phyloP scores from a whole-genome alignment of 2,329 filamentous ascomycete genomes.

The Rasamsonia emersonii region DNA sequence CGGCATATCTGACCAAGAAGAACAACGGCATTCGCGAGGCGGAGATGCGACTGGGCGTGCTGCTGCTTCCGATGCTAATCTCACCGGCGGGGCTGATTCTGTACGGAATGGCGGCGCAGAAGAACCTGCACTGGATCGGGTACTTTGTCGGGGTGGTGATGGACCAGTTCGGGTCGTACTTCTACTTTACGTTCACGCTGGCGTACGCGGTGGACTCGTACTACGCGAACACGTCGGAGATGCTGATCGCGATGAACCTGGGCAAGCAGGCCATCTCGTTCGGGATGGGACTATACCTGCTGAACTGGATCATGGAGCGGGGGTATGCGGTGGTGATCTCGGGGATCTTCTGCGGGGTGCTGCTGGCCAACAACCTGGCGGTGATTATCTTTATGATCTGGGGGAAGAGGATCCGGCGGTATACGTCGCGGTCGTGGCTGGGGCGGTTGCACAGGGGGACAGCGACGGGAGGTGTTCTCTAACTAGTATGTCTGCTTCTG shows the following conservation, averaged over 20 bases:
- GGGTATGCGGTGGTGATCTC: slow-evolving; percentile 46
- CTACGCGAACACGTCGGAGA: slow-evolving; percentile 51
- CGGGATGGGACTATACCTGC: slow-evolving; percentile 42
- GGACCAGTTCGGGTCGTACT: slow-evolving; percentile 43
- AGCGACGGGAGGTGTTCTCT: too few species aligned
- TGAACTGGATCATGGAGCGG: slow-evolving; percentile 43
- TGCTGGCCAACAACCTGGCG: slow-evolving; percentile 43
- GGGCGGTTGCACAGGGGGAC: slow-evolving; percentile 37
- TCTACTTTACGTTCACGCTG: slow-evolving; percentile 51
- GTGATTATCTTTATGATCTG: slow-evolving; percentile 44
- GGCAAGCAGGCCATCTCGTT: slow-evolving; percentile 50
- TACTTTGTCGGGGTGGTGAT: slow-evolving; percentile 46
- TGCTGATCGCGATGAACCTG: slow-evolving; percentile 54
- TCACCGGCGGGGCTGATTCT: slow-evolving; percentile 23
- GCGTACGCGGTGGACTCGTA: slow-evolving; percentile 55
- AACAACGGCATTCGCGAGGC: slow-evolving; percentile 33
- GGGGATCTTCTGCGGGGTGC: slow-evolving; percentile 42
- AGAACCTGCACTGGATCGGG: slow-evolving; percentile 25
- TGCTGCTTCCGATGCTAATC: slow-evolving; percentile 22
- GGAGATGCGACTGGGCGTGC: slow-evolving; percentile 32
- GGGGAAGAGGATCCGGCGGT: slow-evolving; percentile 42
- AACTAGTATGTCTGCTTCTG: too few species aligned
- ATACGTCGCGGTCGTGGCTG: slow-evolving; percentile 40
- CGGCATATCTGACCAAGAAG: slow-evolving; percentile 28
- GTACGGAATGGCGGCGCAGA: slow-evolving; percentile 23